Evolutionary conservation across 352 stramenopile genomes (phyloP).

Genomic region (Pythium monospermum): DNA sequence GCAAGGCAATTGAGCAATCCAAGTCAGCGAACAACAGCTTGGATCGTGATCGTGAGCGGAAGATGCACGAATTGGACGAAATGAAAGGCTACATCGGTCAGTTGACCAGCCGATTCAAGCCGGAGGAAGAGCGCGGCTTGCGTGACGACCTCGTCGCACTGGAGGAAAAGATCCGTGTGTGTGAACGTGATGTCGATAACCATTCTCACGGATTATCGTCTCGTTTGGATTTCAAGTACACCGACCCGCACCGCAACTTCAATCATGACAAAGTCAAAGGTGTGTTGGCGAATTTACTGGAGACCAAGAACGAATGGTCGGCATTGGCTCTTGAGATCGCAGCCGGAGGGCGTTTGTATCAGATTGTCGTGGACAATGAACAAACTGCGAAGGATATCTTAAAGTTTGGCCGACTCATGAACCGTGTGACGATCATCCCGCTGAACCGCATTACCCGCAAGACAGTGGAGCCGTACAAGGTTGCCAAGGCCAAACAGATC

Average conservation of each 20-base stretch:
- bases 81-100: slow-evolving; percentile 50
- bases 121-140: slow-evolving; percentile 63
- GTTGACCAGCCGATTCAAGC: slow-evolving; percentile 69
- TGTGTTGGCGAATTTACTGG: slow-evolving; percentile 94
- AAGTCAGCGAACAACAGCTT: slow-evolving; percentile 73
- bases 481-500: slow-evolving; percentile 81
- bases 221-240: slow-evolving; percentile 96
- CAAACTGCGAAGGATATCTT: slow-evolving; percentile 98
- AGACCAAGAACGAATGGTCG: slow-evolving; percentile 91
- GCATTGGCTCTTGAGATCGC: slow-evolving; percentile 97
- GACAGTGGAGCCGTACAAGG: slow-evolving; percentile 62
- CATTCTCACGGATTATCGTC: slow-evolving; percentile 91
- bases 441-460: slow-evolving; percentile 95
- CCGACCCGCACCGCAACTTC: slow-evolving; percentile 93
- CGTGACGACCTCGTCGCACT: slow-evolving; percentile 53
- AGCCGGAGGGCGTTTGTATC: slow-evolving; percentile 96
- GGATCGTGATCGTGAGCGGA: slow-evolving; percentile 59
- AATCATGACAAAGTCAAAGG: slow-evolving; percentile 96
- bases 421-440: slow-evolving; percentile 98
- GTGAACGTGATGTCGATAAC: slow-evolving; percentile 89
- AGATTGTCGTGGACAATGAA: slow-evolving; percentile 99
- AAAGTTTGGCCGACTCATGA: slow-evolving; percentile 94
- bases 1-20: slow-evolving; percentile 60
- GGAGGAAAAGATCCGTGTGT: slow-evolving; percentile 56
- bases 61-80: slow-evolving; percentile 56